Conservation (phyloP, 495 filamentous ascomycete genomes). For the Polyplosphaeria fusca region DNA sequence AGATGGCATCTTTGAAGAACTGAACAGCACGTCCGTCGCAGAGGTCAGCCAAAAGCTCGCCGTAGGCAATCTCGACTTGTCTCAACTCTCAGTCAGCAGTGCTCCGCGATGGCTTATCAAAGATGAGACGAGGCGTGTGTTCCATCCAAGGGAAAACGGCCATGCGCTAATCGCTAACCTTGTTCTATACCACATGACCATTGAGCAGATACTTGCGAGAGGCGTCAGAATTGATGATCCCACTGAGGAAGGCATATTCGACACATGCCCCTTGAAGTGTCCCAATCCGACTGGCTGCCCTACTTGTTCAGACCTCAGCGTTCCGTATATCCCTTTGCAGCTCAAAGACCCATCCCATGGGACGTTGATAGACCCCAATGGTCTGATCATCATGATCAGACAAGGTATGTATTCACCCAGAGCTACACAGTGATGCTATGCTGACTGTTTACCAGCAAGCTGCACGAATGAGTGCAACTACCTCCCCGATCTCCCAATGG, state of each 20-base stretch:
- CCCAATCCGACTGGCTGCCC: neutral
- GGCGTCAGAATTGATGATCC: neutral
- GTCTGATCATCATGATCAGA: neutral
- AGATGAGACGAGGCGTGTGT: neutral
- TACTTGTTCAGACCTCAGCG: neutral
- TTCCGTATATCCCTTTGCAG: neutral
- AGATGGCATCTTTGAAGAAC: neutral
- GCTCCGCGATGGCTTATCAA: neutral
- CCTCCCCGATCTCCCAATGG: neutral
- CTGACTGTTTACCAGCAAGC: neutral
- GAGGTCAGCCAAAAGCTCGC: neutral
- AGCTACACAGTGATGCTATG: neutral
- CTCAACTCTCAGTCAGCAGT: neutral
- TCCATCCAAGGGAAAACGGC: slow-evolving; percentile 4
- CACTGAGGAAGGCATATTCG: neutral
- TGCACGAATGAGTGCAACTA: slow-evolving; percentile 3
- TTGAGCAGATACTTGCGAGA: neutral
- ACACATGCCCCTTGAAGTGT: neutral
- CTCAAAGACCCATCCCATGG: neutral
- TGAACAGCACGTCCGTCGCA: neutral
- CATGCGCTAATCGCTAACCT: neutral
- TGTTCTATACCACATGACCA: slow-evolving; percentile 3
- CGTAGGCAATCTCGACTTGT: neutral
- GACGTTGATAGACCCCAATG: neutral
- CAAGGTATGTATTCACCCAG: neutral